Percentiles rank a stretch among this genome's conserved stretches.
phyloP scores from a whole-genome alignment of 768 basidiomycete genomes.

The Harrya chromipes region DNA sequence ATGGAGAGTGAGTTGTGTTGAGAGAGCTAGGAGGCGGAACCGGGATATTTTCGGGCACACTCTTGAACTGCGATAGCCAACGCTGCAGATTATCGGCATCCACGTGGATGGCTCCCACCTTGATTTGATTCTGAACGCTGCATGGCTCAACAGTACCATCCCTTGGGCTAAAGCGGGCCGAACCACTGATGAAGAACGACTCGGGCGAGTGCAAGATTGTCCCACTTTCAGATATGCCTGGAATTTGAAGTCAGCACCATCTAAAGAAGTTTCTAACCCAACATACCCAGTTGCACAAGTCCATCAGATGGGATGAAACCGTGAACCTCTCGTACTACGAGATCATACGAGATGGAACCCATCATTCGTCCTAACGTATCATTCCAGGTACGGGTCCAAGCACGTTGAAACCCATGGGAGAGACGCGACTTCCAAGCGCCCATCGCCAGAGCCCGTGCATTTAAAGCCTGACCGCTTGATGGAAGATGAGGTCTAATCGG shows the following conservation, averaged over 20 bases:
- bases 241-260: not conserved
- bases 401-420: conserved; percentile 55
- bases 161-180: conserved; percentile 57
- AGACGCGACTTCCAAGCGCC: conserved; percentile 64
- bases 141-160: conserved; percentile 50
- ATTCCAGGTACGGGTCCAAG: conserved; percentile 69
- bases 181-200: conserved; percentile 42
- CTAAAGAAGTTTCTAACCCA: not conserved
- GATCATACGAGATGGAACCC: conserved; percentile 50
- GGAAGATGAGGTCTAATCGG: conserved; percentile 11
- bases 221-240: conserved; percentile 26
- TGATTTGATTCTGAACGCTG: conserved; percentile 46
- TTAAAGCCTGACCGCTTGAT: conserved; percentile 16
- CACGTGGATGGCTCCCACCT: conserved; percentile 44
- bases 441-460: conserved; percentile 43
- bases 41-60: conserved; percentile 1
- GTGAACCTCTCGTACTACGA: conserved; percentile 47
- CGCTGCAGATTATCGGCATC: conserved; percentile 41
- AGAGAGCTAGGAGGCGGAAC: conserved; percentile 2
- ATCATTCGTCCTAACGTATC: conserved; percentile 64
- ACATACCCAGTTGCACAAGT: conserved; percentile 30
- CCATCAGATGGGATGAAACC: conserved; percentile 36
- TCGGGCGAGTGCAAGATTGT: conserved; percentile 48
- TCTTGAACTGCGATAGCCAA: conserved; percentile 14
- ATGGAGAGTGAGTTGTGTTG: conserved; percentile 17